Conservation (phyloP, 177 flowering plant genomes). For the Vitis hybrid region DNA sequence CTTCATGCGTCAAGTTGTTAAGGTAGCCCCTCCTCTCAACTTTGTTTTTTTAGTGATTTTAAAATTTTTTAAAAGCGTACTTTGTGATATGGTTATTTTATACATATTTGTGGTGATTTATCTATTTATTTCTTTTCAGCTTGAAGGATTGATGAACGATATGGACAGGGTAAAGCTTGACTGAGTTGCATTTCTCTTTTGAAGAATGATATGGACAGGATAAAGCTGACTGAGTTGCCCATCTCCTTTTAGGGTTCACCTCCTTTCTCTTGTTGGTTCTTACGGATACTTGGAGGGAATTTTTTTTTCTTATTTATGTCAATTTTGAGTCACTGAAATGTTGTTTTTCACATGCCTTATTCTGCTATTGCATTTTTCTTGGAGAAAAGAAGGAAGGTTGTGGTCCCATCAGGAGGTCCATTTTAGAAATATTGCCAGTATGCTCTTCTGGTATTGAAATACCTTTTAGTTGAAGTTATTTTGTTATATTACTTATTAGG, state of each 20-base stretch:
- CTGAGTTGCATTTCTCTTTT: constrained; percentile 28
- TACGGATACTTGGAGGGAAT: not conserved
- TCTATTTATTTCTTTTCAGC: constrained; percentile 38
- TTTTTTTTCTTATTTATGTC: constrained; percentile 5
- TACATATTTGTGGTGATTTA: too few species aligned
- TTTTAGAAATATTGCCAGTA: too few species aligned
- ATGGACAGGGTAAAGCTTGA: constrained; percentile 82
- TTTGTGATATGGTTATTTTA: too few species aligned
- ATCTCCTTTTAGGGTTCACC: not conserved
- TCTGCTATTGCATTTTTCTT: not conserved
- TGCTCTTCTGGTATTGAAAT: too few species aligned
- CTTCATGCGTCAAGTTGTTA: constrained; percentile 89
- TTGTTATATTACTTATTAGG: too few species aligned
- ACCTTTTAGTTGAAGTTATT: too few species aligned
- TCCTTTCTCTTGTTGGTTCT: not conserved
- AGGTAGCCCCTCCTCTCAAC: constrained; percentile 42
- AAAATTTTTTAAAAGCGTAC: too few species aligned
- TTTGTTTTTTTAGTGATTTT: not conserved
- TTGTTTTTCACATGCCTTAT: not conserved
- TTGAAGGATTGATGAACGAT: constrained; percentile 77
- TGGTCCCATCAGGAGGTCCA: too few species aligned
- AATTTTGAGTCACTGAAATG: not conserved
- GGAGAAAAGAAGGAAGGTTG: not conserved
- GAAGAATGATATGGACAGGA: constrained; percentile 72
- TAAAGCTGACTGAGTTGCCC: constrained; percentile 58